A percentile compares a stretch with the other conserved stretches of the same genome.
Evolutionary conservation across 2,329 filamentous ascomycete species (phyloP).

Genomic region (Pseudocercospora fijiensis): DNA sequence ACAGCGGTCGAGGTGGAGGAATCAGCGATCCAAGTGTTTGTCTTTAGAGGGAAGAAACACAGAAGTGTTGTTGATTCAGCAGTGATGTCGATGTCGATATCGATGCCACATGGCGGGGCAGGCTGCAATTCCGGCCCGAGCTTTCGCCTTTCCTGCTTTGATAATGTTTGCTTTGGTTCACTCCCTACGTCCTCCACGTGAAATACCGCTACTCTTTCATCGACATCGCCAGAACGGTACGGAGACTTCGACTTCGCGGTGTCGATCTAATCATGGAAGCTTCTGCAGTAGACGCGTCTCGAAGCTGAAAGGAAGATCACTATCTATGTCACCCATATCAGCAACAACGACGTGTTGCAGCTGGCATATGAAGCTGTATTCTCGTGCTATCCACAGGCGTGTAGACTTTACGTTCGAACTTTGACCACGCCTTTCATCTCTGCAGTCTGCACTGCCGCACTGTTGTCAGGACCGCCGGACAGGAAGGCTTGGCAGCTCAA

Average conservation of each 20-base stretch:
- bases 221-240: background rate
- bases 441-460: background rate
- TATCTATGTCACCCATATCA: background rate
- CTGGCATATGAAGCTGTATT: background rate
- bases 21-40: background rate
- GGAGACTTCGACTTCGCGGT: background rate
- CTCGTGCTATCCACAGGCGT: background rate
- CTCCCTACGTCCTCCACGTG: background rate
- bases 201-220: background rate
- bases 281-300: background rate
- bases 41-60: background rate
- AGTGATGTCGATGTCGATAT: slow-evolving; percentile 4
- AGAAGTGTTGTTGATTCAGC: background rate
- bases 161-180: background rate
- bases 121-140: background rate
- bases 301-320: background rate
- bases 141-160: no score
- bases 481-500: background rate
- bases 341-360: background rate
- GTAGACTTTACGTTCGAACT: background rate
- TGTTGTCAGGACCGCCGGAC: background rate
- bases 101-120: slow-evolving; percentile 7
- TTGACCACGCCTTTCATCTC: background rate
- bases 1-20: background rate
- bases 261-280: background rate